These are phyloP conservation scores for Mycena metata DNA, from an alignment of 768 basidiomycete species.

Conservation along the genomic window DNA sequence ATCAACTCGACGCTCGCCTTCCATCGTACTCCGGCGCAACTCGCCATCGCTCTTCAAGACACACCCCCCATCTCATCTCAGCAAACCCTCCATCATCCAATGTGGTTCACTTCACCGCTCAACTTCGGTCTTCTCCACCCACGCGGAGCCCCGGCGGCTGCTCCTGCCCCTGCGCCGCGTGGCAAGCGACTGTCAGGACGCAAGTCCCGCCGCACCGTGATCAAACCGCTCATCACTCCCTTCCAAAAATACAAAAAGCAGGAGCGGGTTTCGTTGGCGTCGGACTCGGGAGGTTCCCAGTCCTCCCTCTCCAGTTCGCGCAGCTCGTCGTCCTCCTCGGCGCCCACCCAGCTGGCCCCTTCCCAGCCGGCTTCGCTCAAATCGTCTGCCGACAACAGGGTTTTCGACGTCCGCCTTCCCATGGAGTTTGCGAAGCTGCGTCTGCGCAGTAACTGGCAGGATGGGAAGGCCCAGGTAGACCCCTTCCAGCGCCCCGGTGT, in stretches of 20 bases:
- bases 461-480: neutral
- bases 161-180: neutral
- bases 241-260: slow-evolving; percentile 23
- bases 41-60: slow-evolving; percentile 14
- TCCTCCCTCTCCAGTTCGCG: neutral
- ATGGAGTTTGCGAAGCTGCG: slow-evolving; percentile 20
- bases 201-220: neutral
- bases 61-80: neutral
- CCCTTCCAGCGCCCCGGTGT: neutral
- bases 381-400: neutral
- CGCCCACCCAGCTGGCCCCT: neutral
- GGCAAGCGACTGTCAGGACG: neutral
- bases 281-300: neutral
- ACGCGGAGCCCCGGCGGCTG: no score
- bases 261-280: neutral
- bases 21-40: slow-evolving; percentile 4
- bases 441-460: neutral
- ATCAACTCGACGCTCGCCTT: neutral
- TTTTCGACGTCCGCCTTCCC: slow-evolving; percentile 3
- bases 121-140: neutral
- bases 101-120: neutral
- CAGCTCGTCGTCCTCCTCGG: neutral
- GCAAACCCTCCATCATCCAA: neutral
- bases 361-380: neutral
- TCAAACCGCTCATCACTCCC: slow-evolving; percentile 19